Percentiles rank a stretch among this genome's conserved stretches.
These are phyloP conservation scores for Mucor lusitanicus DNA, from an alignment of 371 early-diverging fungal genomes.

Conservation along the genomic window DNA sequence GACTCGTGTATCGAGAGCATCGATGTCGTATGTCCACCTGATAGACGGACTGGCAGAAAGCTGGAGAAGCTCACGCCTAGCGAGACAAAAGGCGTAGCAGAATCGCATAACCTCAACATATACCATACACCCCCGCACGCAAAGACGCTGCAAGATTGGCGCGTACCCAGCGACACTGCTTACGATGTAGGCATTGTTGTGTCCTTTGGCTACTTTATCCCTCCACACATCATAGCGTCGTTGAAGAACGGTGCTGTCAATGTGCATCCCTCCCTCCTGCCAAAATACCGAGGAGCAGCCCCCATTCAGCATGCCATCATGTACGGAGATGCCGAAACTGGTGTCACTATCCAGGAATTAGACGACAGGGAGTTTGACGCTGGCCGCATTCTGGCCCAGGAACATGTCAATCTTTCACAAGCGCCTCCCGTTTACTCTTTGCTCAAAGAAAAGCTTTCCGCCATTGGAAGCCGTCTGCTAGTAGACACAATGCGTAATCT, in stretches of 20 bases:
- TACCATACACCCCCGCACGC: constrained; percentile 32
- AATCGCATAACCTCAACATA: constrained; percentile 33
- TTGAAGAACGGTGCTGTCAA: constrained; percentile 81
- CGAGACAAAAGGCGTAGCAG: constrained; percentile 38
- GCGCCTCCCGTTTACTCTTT: constrained; percentile 23
- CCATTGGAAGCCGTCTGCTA: constrained; percentile 66
- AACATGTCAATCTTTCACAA: constrained; percentile 22
- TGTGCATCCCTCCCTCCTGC: constrained; percentile 89
- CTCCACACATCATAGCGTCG: constrained; percentile 62
- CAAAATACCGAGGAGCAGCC: constrained; percentile 90
- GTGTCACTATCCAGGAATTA: constrained; percentile 88
- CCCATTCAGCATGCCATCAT: constrained; percentile 90
- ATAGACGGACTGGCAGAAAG: constrained; percentile 51
- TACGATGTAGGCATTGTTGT: constrained; percentile 90
- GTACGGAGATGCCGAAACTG: constrained; percentile 74
- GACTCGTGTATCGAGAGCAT: constrained; percentile 49
- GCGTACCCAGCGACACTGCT: constrained; percentile 21
- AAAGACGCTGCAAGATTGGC: constrained; percentile 36
- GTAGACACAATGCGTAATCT: constrained; percentile 66
- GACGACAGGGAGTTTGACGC: constrained; percentile 80
- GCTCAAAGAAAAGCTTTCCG: constrained; percentile 50
- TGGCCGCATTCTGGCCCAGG: constrained; percentile 82
- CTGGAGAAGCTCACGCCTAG: constrained; percentile 43
- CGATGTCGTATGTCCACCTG: constrained; percentile 74
- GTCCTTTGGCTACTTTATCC: constrained; percentile 92